Percentiles rank a stretch among this genome's conserved stretches.
phyloP scores from a whole-genome alignment of 805 yeast species.

The Nakazawaea populi region DNA sequence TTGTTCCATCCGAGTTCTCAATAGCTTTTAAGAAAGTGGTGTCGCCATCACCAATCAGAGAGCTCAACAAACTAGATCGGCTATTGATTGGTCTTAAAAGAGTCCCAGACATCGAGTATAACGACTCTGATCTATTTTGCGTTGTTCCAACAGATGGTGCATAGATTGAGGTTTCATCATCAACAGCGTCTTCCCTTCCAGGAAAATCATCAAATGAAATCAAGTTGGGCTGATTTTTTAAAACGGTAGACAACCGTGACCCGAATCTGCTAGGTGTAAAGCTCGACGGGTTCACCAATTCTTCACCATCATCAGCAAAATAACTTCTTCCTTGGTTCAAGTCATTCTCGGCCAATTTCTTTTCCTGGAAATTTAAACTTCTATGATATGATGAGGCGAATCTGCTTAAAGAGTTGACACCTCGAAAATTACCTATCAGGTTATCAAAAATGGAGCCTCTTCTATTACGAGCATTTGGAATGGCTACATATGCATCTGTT shows the following conservation, averaged over 20 bases:
- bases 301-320: conserved; percentile 55
- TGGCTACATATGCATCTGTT: conserved; percentile 8
- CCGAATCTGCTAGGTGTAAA: conserved; percentile 63
- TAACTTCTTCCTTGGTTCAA: conserved; percentile 60
- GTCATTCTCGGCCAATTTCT: conserved; percentile 42
- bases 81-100: conserved; percentile 11
- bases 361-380: conserved; percentile 54
- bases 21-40: conserved; percentile 53
- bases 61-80: conserved; percentile 4
- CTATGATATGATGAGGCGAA: conserved; percentile 77
- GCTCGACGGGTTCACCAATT: conserved; percentile 61
- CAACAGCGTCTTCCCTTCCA: conserved; percentile 27
- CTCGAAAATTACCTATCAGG: conserved; percentile 55
- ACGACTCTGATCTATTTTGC: conserved; percentile 19
- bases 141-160: conserved; percentile 19
- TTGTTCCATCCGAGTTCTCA: conserved; percentile 61
- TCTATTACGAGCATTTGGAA: conserved; percentile 4
- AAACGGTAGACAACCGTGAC: conserved; percentile 54
- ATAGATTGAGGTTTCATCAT: conserved; percentile 36
- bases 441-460: conserved; percentile 10
- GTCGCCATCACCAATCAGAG: conserved; percentile 16
- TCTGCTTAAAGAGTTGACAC: conserved; percentile 64
- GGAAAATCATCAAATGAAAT: conserved; percentile 11
- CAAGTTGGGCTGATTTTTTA: conserved; percentile 17
- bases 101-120: conserved; percentile 24